These are phyloP conservation scores for Silene vulgaris DNA, from an alignment of 179 eudicot genomes.

Conservation along the genomic window DNA sequence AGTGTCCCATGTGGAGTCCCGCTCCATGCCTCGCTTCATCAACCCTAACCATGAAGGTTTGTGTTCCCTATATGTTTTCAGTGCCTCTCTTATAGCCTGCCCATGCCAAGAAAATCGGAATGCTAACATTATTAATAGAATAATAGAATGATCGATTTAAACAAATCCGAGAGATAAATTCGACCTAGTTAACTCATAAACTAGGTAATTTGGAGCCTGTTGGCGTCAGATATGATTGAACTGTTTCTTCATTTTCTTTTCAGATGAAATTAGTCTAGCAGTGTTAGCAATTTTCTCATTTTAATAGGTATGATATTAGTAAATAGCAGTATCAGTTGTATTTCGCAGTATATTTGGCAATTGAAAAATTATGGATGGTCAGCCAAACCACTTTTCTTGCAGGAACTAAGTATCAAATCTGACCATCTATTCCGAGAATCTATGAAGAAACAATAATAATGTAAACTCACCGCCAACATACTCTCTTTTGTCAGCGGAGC, in stretches of 20 bases:
- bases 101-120: background rate
- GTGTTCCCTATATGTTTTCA: conserved; percentile 59
- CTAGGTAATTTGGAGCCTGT: background rate
- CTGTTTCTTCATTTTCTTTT: too few relatives aligned
- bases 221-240: too few relatives aligned
- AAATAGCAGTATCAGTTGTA: background rate
- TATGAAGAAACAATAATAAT: background rate
- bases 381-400: background rate
- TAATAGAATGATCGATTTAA: background rate
- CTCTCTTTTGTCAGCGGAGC: conserved; percentile 71
- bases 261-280: too few relatives aligned
- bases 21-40: conserved; percentile 88
- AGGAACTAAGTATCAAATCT: background rate
- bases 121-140: background rate
- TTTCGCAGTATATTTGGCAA: background rate
- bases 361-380: background rate
- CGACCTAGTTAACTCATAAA: background rate
- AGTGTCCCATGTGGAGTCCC: conserved; percentile 69
- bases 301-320: background rate
- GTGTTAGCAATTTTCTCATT: too few relatives aligned
- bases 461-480: conserved; percentile 58
- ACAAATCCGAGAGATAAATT: background rate
- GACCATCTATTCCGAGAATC: background rate
- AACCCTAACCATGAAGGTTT: conserved; percentile 76
- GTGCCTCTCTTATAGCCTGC: conserved; percentile 56